Evolutionary conservation across 2,329 filamentous ascomycete genomes (phyloP), one percentile per base, ranked within the genome.

Genomic region (Pyricularia grisea): DNA sequence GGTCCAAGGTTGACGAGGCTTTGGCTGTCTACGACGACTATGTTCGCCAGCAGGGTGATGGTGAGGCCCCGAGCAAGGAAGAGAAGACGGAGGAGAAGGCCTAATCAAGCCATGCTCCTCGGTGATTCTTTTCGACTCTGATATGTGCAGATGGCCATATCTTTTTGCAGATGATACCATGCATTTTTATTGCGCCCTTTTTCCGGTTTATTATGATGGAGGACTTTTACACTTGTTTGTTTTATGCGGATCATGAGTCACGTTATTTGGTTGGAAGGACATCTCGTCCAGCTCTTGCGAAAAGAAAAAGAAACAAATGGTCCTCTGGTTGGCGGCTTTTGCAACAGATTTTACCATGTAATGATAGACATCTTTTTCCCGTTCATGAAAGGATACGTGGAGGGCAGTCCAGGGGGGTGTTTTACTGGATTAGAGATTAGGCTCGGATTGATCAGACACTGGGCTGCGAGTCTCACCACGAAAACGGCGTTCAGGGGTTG

Each of bases 1-100:
- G 93, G 79, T 88, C 90, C 80, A 99, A 99, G 90, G 95, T 99
- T 71, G 93, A 97, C 71, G 95, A 99, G 85, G 95, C 95, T 74
- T 91, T 99, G 78, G 92, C 88, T 74, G 95, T 99, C 76, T 99
- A 98, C 80, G 93, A 99, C 78, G 95, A 99, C 82, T 99, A 99
- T 81, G 90, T 98, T 83, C 98, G 98, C 89, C 88, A 88, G 77
- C 92, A 95, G 79, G 77, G 78, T 68, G 73, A 68, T 30, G 71
- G 74, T 2, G 78, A 77, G 72, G 77, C 74, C 67, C 79, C 83
- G 77, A 84, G 87, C 76, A 85, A 87, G 78, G 81, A 81, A 73
- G 82, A 85, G 74, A 81, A 81, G 75, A 77, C 76, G 64, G 82
- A 83, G 74, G 82, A 84, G 72, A 87, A 85, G 79, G 82, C 82